Evolutionary conservation across 257 asterid genomes (phyloP).

Genomic region (Pogostemon cablin): DNA sequence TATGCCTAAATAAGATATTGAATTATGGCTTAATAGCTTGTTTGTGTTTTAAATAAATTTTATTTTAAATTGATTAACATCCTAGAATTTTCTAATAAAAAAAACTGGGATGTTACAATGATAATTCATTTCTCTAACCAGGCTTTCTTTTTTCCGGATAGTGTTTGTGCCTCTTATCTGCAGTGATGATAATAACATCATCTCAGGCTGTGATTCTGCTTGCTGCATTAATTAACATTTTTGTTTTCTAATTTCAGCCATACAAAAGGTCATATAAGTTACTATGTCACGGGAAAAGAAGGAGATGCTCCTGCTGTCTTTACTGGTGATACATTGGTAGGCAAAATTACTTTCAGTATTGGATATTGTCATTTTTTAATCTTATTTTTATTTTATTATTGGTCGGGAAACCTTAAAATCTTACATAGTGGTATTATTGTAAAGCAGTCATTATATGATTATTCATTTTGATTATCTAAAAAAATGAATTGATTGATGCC

Average conservation of each 20-base stretch:
- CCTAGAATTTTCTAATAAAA: too few relatives aligned
- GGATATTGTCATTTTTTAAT: not conserved
- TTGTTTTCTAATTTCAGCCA: constrained; percentile 60
- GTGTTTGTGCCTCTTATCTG: not conserved
- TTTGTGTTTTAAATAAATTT: too few relatives aligned
- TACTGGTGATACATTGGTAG: constrained; percentile 97
- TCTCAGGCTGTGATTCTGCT: constrained; percentile 8
- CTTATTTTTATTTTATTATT: not conserved
- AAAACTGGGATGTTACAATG: too few relatives aligned
- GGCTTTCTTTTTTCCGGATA: not conserved
- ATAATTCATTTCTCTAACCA: not conserved
- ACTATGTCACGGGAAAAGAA: constrained; percentile 79
- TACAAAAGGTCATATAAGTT: constrained; percentile 92
- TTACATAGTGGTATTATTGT: not conserved
- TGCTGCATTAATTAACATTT: not conserved
- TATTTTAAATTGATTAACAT: too few relatives aligned
- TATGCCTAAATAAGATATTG: too few relatives aligned
- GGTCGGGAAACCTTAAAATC: constrained; percentile 10
- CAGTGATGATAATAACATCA: not conserved
- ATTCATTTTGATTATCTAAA: not conserved
- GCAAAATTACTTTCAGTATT: constrained; percentile 26
- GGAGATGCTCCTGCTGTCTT: constrained; percentile 88
- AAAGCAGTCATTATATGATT: not conserved
- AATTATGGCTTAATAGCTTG: too few relatives aligned
- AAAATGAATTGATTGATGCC: not conserved